These are phyloP conservation scores for Populus alba DNA, from an alignment of 345 rosid species.

Conservation along the genomic window DNA sequence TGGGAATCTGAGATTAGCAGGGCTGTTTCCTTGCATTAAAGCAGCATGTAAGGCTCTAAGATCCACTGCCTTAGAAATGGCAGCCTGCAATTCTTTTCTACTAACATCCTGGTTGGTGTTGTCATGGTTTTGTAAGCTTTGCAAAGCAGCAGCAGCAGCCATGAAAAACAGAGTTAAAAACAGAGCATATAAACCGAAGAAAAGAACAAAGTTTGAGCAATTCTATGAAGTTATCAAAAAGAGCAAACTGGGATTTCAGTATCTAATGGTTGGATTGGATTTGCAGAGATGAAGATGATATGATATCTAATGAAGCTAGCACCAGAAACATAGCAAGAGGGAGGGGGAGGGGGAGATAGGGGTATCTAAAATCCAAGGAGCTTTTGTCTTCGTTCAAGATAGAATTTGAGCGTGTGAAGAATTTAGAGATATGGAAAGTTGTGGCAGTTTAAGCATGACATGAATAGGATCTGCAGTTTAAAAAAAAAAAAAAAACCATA, in stretches of 20 bases:
- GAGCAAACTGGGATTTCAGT: constrained; percentile 9
- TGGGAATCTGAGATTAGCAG: constrained; percentile 49
- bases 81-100: constrained; percentile 66
- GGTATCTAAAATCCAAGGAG: neutral
- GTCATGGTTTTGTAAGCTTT: constrained; percentile 37
- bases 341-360: constrained; percentile 12
- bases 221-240: neutral
- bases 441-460: neutral
- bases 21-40: constrained; percentile 61
- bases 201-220: constrained; percentile 10
- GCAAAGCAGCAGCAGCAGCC: constrained; percentile 52
- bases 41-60: constrained; percentile 81
- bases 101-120: constrained; percentile 33
- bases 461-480: constrained; percentile 10
- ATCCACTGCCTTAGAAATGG: constrained; percentile 87
- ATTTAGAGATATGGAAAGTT: neutral
- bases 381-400: neutral
- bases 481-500: constrained; percentile 29
- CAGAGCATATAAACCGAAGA: constrained; percentile 25
- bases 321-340: constrained; percentile 37
- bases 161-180: constrained; percentile 37
- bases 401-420: constrained; percentile 14
- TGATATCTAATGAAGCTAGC: constrained; percentile 40
- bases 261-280: constrained; percentile 37
- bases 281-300: constrained; percentile 40